Percentiles rank a stretch among this genome's conserved stretches.
These are phyloP conservation scores for Xylaria sp. DNA, from an alignment of 2,329 filamentous ascomycete species.

Conservation along the genomic window DNA sequence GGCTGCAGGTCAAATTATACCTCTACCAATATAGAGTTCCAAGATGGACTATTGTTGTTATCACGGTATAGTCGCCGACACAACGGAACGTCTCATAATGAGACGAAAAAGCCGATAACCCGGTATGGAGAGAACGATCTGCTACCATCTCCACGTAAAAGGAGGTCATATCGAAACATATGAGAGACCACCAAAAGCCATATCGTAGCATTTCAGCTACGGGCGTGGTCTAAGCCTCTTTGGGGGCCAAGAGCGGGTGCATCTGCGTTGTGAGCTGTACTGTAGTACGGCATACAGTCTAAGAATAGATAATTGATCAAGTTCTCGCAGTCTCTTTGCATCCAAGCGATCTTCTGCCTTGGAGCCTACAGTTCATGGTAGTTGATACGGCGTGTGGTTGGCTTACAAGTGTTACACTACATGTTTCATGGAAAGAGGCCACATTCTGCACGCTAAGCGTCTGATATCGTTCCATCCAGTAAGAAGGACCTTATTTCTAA, in stretches of 20 bases:
- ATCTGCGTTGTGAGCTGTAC: not conserved
- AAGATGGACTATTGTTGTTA: not conserved
- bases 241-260: conserved; percentile 19
- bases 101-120: not conserved
- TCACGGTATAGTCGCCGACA: not conserved
- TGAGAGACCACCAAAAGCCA: not conserved
- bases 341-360: conserved; percentile 10
- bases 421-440: not conserved
- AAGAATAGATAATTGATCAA: conserved; percentile 30
- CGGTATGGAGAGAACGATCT: not conserved
- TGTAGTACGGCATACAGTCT: conserved; percentile 17
- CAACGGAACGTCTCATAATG: not conserved
- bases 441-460: not conserved
- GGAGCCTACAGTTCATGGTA: not conserved
- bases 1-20: not conserved
- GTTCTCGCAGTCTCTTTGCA: not conserved
- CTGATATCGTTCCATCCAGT: not conserved
- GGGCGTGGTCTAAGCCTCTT: conserved; percentile 20
- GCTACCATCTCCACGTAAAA: not conserved
- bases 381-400: not conserved
- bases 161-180: conserved; percentile 3
- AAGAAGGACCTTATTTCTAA: not conserved
- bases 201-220: conserved; percentile 5
- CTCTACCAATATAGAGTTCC: not conserved
- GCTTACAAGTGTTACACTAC: not conserved